Evolutionary conservation across 179 eudicot genomes (phyloP).

Genomic region (Spinacia oleracea): DNA sequence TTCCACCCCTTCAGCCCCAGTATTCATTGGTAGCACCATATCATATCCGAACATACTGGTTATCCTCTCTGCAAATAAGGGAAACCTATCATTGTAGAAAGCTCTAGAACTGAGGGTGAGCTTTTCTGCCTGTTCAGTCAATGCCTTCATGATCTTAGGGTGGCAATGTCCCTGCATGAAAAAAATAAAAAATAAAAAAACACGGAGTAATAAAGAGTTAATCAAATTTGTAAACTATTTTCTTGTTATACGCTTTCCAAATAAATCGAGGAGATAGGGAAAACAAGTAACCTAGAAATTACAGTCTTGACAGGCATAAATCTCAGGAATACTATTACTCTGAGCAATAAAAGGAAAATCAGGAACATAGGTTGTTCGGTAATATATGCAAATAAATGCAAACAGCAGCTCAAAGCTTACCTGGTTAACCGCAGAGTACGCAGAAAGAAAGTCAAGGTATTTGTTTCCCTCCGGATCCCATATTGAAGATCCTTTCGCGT

Average conservation of each 20-base stretch:
- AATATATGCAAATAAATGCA: slow-evolving; percentile 14
- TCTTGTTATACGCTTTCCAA: background rate
- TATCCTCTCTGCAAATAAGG: slow-evolving; percentile 70
- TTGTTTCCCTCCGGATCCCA: slow-evolving; percentile 98
- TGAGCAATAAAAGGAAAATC: background rate
- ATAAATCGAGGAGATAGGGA: background rate
- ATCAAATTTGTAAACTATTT: slow-evolving; percentile 8
- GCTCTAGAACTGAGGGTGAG: slow-evolving; percentile 98
- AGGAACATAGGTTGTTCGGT: background rate
- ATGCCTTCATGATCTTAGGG: slow-evolving; percentile 77
- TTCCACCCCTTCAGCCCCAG: slow-evolving; percentile 99
- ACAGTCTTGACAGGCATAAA: slow-evolving; percentile 5
- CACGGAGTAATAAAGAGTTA: too few relatives aligned
- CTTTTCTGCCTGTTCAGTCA: slow-evolving; percentile 73
- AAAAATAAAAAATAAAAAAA: too few relatives aligned
- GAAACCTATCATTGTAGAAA: slow-evolving; percentile 85
- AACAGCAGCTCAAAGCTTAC: slow-evolving; percentile 29
- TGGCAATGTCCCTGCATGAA: slow-evolving; percentile 86
- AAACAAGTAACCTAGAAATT: slow-evolving; percentile 7
- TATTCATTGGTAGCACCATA: slow-evolving; percentile 97
- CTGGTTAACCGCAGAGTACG: slow-evolving; percentile 97
- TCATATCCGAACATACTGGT: slow-evolving; percentile 90
- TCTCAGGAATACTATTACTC: background rate
- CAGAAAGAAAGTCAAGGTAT: slow-evolving; percentile 87
- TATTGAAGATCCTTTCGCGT: slow-evolving; percentile 75